Conservation (phyloP, 148 eudicot genomes). For the Oxyria digyna region DNA sequence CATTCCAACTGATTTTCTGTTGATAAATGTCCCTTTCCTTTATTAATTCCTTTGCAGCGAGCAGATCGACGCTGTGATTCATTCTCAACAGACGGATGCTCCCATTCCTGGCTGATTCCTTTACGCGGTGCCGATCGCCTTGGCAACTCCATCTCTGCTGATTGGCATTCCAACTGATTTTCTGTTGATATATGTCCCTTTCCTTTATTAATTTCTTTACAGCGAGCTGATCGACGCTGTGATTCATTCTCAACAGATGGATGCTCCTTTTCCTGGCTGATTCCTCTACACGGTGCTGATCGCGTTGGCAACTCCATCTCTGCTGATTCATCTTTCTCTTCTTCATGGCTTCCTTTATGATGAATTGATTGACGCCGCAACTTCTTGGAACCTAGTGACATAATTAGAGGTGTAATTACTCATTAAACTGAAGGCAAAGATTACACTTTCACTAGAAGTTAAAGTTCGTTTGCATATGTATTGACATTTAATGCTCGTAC, state of each 20-base stretch:
- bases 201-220: background rate
- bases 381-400: conserved; percentile 5
- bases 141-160: background rate
- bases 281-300: conserved; percentile 17
- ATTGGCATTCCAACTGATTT: background rate
- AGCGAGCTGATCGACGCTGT: conserved; percentile 8
- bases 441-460: no score
- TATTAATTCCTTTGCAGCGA: background rate
- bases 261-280: conserved; percentile 17
- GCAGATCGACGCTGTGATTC: conserved; percentile 12
- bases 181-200: background rate
- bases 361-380: background rate
- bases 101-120: conserved; percentile 13
- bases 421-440: background rate
- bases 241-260: conserved; percentile 22
- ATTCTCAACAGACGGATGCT: conserved; percentile 12
- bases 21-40: background rate
- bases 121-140: conserved; percentile 16
- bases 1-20: background rate
- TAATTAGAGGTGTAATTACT: background rate
- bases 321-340: background rate
- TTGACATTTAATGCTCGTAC: background rate
- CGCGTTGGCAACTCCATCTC: background rate
- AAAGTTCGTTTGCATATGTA: background rate
- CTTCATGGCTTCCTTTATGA: background rate